Base-by-base conservation (phyloP, 1,284 basidiomycete species). In the Cronartium quercuum region DNA sequence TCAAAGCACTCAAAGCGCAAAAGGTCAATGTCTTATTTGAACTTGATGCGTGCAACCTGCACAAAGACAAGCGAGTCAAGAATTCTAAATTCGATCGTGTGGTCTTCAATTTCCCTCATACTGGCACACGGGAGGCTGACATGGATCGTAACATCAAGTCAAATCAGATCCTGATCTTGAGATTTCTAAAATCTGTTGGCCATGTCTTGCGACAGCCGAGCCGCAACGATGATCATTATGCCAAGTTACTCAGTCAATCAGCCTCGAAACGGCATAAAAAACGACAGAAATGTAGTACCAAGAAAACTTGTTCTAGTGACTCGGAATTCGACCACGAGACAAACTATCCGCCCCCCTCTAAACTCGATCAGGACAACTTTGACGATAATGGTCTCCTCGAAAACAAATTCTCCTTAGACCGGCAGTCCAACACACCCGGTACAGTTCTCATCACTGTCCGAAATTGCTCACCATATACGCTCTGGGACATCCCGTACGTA, bases 21-120 rank as follows among this genome's bases (percentile, higher is more conserved):
- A 91, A 92, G 0, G 89, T 86, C 1, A 84, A 87, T 61, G 87
- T 98, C 1, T 80, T 91, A 3, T 98, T 97, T 81, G 85, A 86
- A 6, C 86, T 98, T 12, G 95, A 98, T 82, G 94, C 90, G 2
- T 90, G 89, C 4, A 87, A 85, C 74, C 82, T 97, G 57, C 88
- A 90, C 75, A 89, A 85, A 78, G 83, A 84, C 65, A 77, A 86
- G 75, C 77, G 71, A 15, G 70, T 68, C 38, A 63, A 44, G 62
- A 63, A 78, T 84, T 85, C 65, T 81, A 84, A 83, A 76, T 89
- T 91, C 87, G 89, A 93, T 84, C 87, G 82, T 70, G 87, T 98
- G 75, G 88, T 92, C 29, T 98, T 93, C 88, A 97, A 98, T 81
- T 98, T 98, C 79, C 95, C 95, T 66, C 95, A 98, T 84, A 90